These are phyloP conservation scores for Penicillium occitanis DNA, from an alignment of 2,329 filamentous ascomycete genomes.

Conservation along the genomic window DNA sequence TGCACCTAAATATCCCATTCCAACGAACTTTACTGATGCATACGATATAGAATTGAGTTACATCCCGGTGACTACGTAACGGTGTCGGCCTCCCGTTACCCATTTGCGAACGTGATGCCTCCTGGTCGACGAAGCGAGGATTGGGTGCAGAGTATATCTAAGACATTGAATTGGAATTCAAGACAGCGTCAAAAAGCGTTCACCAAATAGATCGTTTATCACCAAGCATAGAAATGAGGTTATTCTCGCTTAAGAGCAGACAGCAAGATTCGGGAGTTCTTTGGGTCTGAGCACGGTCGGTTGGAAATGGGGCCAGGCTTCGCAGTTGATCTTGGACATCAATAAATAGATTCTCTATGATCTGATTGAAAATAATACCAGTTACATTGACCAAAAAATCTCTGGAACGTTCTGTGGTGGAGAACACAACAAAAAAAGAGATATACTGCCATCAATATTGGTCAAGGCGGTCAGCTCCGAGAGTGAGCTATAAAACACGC, in stretches of 20 bases:
- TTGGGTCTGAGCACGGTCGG: neutral
- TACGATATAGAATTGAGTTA: conserved; percentile 44
- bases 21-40: conserved; percentile 22
- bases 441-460: neutral
- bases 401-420: conserved; percentile 11
- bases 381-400: neutral
- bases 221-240: conserved; percentile 16
- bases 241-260: neutral
- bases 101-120: conserved; percentile 52
- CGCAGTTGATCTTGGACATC: neutral
- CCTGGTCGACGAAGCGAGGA: conserved; percentile 47
- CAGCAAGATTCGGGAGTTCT: neutral
- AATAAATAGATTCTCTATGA: neutral
- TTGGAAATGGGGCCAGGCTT: neutral
- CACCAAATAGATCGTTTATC: conserved; percentile 23
- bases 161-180: conserved; percentile 54
- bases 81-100: conserved; percentile 53
- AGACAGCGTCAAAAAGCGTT: conserved; percentile 48
- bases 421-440: conserved; percentile 3
- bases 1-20: neutral
- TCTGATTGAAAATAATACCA: neutral
- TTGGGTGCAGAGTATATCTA: conserved; percentile 53
- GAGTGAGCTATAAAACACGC: conserved; percentile 18
- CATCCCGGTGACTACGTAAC: conserved; percentile 54
- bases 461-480: conserved; percentile 1